Evolutionary conservation across 2,329 filamentous ascomycete genomes (phyloP), one percentile per base, ranked within the genome.

Genomic region (Lachnellula arida): DNA sequence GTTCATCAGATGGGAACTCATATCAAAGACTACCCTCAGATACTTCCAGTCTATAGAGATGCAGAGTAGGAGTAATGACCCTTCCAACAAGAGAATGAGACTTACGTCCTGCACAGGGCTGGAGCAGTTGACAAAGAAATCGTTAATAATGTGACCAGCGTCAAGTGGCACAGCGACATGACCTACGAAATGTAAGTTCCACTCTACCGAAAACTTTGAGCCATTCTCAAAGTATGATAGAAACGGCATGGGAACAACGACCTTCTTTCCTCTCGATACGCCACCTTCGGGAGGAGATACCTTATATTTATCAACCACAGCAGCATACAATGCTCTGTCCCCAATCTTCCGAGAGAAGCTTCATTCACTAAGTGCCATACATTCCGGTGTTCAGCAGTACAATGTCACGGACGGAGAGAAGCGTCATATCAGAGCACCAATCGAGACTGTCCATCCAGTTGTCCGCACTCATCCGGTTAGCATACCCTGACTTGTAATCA

Each of bases 181-280:
- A 32, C 28, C 28, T 32, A 32, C 9, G 28, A 32, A 32, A 11
- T 32, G 28, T 32, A 32, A 11, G 28, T 32, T 32, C 28, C 28
- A 12, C 3, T 32, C 9, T 32, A 32, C 4, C 9, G 11, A 32
- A 11, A 12, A 32, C 1, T 4, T 12, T 1, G 28, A 32, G 11
- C 9, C 3, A 12, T 32, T 32, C 28, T 32, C 3, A 32, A 32
- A 12, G 3, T 32, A 32, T 32, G 9, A 32, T 4, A 32, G 28
- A 32, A 32, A 1, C 89, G 32, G 35, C 22, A 42, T 90, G 0
- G 89, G 90, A 7, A 94, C 89, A 0, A 95, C 91, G 0, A 93
- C 95, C 73, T 73, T 96, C 39, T 95, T 94, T 68, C 77, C 90
- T 46, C 79, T 96, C n/a, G 90, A 95, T 68, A 85, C 81, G 51